Evolutionary conservation across 164 flowering plant species (phyloP).

Genomic region (Echeveria elegans): DNA sequence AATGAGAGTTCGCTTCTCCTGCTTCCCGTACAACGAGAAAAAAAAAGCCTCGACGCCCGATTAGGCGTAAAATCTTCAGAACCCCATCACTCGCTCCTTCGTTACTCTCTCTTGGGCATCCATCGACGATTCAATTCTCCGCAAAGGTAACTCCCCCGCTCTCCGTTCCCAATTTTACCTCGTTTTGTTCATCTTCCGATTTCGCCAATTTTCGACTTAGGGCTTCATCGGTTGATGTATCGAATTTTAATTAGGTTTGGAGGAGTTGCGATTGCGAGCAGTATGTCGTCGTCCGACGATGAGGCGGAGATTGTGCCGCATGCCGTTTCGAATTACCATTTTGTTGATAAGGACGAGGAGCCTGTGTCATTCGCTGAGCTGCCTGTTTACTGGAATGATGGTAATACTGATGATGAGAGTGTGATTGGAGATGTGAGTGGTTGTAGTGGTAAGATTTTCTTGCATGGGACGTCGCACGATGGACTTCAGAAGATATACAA

Average conservation of each 20-base stretch:
- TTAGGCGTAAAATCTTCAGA: no score
- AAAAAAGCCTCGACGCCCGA: no score
- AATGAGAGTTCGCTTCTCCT: no score
- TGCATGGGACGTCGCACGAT: not conserved
- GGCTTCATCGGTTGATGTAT: not conserved
- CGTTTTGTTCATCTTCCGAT: no score
- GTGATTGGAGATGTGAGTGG: not conserved
- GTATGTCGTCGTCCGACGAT: not conserved
- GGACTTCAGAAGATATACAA: constrained; percentile 26
- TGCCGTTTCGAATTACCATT: not conserved
- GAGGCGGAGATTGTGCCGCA: not conserved
- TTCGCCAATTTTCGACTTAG: not conserved
- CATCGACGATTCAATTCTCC: not conserved
- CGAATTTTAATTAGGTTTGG: not conserved
- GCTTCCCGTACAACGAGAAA: no score
- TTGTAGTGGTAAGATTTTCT: not conserved
- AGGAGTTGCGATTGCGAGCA: not conserved
- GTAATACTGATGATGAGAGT: no score
- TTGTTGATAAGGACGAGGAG: not conserved
- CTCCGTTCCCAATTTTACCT: not conserved
- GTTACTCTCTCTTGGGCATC: not conserved
- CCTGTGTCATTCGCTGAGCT: not conserved
- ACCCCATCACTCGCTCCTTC: not conserved
- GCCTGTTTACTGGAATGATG: not conserved
- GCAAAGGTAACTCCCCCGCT: not conserved